Percentiles rank a stretch among this genome's conserved stretches.
These are phyloP conservation scores for Trichoderma atroviride DNA, from an alignment of 2,329 filamentous ascomycete genomes.

Conservation along the genomic window DNA sequence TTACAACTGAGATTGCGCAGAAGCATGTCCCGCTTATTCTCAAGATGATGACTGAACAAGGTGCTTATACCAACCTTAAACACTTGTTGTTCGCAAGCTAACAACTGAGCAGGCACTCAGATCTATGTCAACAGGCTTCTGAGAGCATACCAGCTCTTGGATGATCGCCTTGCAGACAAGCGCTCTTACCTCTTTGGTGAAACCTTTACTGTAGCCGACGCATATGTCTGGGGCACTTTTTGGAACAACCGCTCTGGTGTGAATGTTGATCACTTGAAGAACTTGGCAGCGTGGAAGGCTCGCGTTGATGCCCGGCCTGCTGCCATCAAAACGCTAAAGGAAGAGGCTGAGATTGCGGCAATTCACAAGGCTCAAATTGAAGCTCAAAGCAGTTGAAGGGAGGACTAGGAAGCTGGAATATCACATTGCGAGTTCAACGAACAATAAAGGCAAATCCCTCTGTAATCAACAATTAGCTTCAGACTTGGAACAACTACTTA, in stretches of 20 bases:
- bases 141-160: neutral
- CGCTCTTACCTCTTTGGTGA: neutral
- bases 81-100: neutral
- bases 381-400: neutral
- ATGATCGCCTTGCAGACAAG: neutral
- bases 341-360: neutral
- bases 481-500: no score
- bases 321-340: neutral
- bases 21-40: slow-evolving; percentile 17
- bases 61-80: neutral
- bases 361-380: neutral
- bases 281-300: slow-evolving; percentile 5
- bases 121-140: slow-evolving; percentile 4
- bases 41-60: slow-evolving; percentile 14
- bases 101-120: neutral
- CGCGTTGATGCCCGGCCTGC: slow-evolving; percentile 6
- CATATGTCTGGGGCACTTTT: slow-evolving; percentile 15
- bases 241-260: slow-evolving; percentile 15
- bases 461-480: neutral
- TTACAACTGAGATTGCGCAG: slow-evolving; percentile 11
- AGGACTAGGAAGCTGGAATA: neutral
- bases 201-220: slow-evolving; percentile 2
- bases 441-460: neutral
- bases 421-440: neutral
- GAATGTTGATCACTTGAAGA: neutral